Evolutionary conservation across 169 alveolate species (phyloP), one percentile per base, ranked within the genome.

Genomic region (Neospora caninum): DNA sequence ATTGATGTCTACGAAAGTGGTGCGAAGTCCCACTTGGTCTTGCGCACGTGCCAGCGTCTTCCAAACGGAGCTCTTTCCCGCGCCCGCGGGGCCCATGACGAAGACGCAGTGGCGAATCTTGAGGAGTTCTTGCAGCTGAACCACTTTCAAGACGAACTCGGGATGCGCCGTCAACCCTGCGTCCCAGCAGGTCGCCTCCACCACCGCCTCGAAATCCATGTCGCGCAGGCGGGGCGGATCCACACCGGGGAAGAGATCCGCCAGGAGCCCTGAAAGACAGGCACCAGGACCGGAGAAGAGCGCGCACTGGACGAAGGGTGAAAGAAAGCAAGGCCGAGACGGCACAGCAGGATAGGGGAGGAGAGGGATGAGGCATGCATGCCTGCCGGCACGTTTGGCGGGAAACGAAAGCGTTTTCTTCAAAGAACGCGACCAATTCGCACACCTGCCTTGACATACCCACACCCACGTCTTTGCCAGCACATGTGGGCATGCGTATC

Each of bases 61-160:
- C 99, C 99, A 99, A 93, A 99, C 97, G 13, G 99, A 96, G 43
- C 99, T 97, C 95, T 99, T 99, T 92, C 99, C 99, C 84, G 99
- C 96, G 78, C 99, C 99, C 54, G 99, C 99, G 16, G 98, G 98
- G 49, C 99, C 99, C 99, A 99, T 99, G 93, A 98, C 98, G 97
- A 99, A 99, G 94, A 99, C 99, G 94, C 99, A 99, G 96, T 98
- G 99, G 94, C 99, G 89, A 95, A 99, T 99, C 92, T 97, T 99
- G 29, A 98, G 96, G 58, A 99, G 95, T 95, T 99, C 99, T 88
- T 97, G 95, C 89, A 98, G 94, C 96, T 99, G 98, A 27, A 98
- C 98, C 92, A 98, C 97, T 96, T 99, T 99, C 88, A 98, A 95
- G 80, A 98, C 97, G 91, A 98, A 97, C 91, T 98, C 91, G 25